A percentile compares a stretch with the other conserved stretches of the same genome.
These are phyloP conservation scores for Kickxella alabastrina DNA, from an alignment of 192 early-diverging fungal species.

Conservation along the genomic window DNA sequence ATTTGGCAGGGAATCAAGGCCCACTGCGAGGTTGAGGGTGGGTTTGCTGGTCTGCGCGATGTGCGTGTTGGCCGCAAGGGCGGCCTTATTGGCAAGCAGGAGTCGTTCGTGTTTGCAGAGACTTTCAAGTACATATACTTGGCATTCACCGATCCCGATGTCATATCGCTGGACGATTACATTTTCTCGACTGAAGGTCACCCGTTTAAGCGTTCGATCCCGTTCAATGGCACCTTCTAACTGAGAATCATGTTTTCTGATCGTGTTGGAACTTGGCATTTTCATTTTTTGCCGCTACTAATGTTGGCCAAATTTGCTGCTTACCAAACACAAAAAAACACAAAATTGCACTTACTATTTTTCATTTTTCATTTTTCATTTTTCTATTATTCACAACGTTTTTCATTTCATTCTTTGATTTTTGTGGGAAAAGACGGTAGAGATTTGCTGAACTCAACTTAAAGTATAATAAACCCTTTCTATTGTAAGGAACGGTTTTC, in stretches of 20 bases:
- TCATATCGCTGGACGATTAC: slow-evolving; percentile 75
- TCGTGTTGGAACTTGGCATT: too few species aligned
- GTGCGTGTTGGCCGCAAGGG: slow-evolving; percentile 35
- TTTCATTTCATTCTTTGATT: background rate
- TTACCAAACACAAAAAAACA: background rate
- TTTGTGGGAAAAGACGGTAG: too few species aligned
- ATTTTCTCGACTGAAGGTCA: slow-evolving; percentile 97
- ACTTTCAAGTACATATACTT: slow-evolving; percentile 96
- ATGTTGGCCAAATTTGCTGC: background rate
- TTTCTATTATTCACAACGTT: background rate
- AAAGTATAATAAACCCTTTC: too few species aligned
- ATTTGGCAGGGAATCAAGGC: slow-evolving; percentile 87
- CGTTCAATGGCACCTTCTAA: slow-evolving; percentile 49
- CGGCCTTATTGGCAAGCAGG: slow-evolving; percentile 44
- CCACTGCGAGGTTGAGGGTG: slow-evolving; percentile 63
- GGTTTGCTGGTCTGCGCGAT: slow-evolving; percentile 59
- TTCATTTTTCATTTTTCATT: background rate
- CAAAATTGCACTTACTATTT: background rate
- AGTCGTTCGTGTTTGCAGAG: slow-evolving; percentile 89
- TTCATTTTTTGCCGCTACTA: background rate
- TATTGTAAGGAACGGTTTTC: too few species aligned
- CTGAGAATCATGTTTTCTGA: background rate
- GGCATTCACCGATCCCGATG: slow-evolving; percentile 66
- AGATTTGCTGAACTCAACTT: too few species aligned
- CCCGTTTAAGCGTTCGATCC: slow-evolving; percentile 57